Conservation (phyloP, 139 green algal species). For the Pedinophyceae sp. region DNA sequence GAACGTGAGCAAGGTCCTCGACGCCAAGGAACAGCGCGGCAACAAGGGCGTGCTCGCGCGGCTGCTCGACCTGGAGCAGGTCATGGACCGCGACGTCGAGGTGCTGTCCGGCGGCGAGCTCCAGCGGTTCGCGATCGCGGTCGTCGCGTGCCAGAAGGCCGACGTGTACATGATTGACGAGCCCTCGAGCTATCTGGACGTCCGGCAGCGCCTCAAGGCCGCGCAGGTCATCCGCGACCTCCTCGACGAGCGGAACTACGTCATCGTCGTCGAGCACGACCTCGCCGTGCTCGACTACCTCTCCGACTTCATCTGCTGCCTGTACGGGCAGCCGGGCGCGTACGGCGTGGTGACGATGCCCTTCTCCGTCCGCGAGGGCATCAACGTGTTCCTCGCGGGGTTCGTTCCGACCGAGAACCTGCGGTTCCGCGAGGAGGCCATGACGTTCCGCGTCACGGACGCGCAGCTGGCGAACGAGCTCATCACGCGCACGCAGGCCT, state of each 20-base stretch:
- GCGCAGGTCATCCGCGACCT: slow-evolving; percentile 72
- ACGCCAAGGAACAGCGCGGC: slow-evolving; percentile 67
- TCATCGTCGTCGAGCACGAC: slow-evolving; percentile 97
- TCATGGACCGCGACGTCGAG: slow-evolving; percentile 87
- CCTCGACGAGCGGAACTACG: slow-evolving; percentile 62
- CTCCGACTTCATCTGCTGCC: slow-evolving; percentile 98
- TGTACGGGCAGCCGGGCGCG: slow-evolving; percentile 94
- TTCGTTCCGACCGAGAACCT: slow-evolving; percentile 99
- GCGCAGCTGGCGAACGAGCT: slow-evolving; percentile 36
- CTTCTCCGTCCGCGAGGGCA: slow-evolving; percentile 72
- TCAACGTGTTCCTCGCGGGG: slow-evolving; percentile 86
- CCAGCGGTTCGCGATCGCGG: slow-evolving; percentile 94
- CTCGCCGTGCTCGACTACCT: slow-evolving; percentile 97
- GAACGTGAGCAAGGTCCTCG: slow-evolving; percentile 65
- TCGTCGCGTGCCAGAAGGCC: slow-evolving; percentile 59
- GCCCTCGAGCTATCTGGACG: slow-evolving; percentile 92
- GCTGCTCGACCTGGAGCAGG: slow-evolving; percentile 70
- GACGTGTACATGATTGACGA: slow-evolving; percentile 99
- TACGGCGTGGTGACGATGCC: slow-evolving; percentile 98
- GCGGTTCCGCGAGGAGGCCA: slow-evolving; percentile 85
- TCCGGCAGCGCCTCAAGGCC: slow-evolving; percentile 88
- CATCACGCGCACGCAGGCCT: slow-evolving; percentile 40
- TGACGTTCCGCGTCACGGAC: slow-evolving; percentile 87
- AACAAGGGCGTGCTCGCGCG: slow-evolving; percentile 39
- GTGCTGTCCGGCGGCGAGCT: slow-evolving; percentile 90